Evolutionary conservation across 768 basidiomycete species (phyloP).

Genomic region (Tricholoma sp.): DNA sequence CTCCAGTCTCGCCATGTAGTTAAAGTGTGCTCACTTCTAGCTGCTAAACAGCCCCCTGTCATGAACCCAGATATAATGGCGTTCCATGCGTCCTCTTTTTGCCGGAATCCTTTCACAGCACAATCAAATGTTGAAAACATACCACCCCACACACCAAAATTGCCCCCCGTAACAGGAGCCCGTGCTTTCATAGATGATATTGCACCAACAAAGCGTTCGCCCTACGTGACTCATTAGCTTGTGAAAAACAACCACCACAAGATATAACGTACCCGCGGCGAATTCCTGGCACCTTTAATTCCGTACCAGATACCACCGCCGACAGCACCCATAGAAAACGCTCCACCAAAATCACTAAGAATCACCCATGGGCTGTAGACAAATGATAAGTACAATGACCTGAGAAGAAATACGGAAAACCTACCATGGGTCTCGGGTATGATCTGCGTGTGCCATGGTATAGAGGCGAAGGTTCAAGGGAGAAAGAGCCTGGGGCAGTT

Average conservation of each 20-base stretch:
- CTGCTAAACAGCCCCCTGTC: slow-evolving; percentile 94
- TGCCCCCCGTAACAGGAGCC: slow-evolving; percentile 96
- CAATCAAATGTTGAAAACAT: slow-evolving; percentile 99
- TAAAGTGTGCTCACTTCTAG: slow-evolving; percentile 68
- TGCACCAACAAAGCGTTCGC: slow-evolving; percentile 91
- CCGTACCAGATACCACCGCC: slow-evolving; percentile 99
- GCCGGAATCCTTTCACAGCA: slow-evolving; percentile 92
- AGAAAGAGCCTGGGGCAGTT: slow-evolving; percentile 8
- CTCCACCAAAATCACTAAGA: slow-evolving; percentile 96
- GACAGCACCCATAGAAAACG: slow-evolving; percentile 96
- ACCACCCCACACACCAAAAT: slow-evolving; percentile 95
- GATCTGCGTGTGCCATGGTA: slow-evolving; percentile 83
- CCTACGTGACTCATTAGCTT: slow-evolving; percentile 39
- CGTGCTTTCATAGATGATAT: slow-evolving; percentile 96
- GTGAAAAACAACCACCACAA: not conserved
- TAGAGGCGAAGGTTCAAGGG: slow-evolving; percentile 13
- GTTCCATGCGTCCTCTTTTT: slow-evolving; percentile 99
- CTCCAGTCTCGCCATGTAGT: not conserved
- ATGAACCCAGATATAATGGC: slow-evolving; percentile 97
- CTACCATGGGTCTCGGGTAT: slow-evolving; percentile 90
- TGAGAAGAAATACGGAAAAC: slow-evolving; percentile 8
- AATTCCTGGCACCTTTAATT: slow-evolving; percentile 96
- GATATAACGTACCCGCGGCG: slow-evolving; percentile 68
- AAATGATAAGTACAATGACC: not conserved
- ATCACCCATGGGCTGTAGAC: slow-evolving; percentile 89